A percentile compares a stretch with the other conserved stretches of the same genome.
Conservation (phyloP, 1,139 yeast species). For the Scheffersomyces insectosa region DNA sequence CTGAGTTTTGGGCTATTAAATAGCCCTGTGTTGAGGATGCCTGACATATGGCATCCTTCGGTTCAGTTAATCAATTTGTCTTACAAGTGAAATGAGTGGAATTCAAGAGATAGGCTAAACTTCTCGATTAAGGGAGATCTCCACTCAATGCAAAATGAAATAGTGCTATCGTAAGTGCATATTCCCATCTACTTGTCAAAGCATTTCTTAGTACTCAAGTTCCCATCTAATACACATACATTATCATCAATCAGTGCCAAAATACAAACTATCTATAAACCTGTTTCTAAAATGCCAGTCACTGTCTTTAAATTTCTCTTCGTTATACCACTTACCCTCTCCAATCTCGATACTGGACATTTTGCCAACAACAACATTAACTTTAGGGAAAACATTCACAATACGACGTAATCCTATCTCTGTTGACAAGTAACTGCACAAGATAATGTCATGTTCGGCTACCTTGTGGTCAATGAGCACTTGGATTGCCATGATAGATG, state of each 20-base stretch:
- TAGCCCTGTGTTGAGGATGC: no score
- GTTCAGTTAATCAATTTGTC: no score
- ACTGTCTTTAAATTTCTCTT: conserved; percentile 40
- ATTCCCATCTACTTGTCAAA: no score
- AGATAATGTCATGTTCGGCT: conserved; percentile 58
- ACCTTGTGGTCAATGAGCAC: conserved; percentile 83
- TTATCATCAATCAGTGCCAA: conserved; percentile 56
- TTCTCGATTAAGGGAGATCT: no score
- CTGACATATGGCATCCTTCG: no score
- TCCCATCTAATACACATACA: background rate
- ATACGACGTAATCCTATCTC: conserved; percentile 80
- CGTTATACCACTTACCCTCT: conserved; percentile 28
- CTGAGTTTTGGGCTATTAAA: no score
- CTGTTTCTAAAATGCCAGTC: conserved; percentile 69
- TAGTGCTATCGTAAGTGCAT: no score
- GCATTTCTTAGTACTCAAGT: background rate
- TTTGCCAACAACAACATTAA: conserved; percentile 70
- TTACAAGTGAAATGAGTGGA: no score
- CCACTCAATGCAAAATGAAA: no score
- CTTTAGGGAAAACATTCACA: conserved; percentile 67
- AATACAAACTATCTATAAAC: conserved; percentile 76
- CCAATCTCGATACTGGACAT: conserved; percentile 45
- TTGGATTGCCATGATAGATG: conserved; percentile 91
- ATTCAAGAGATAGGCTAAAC: no score
- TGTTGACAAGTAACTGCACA: conserved; percentile 75